Evolutionary conservation across 2,329 filamentous ascomycete genomes (phyloP).

Genomic region (Fusarium sp.): DNA sequence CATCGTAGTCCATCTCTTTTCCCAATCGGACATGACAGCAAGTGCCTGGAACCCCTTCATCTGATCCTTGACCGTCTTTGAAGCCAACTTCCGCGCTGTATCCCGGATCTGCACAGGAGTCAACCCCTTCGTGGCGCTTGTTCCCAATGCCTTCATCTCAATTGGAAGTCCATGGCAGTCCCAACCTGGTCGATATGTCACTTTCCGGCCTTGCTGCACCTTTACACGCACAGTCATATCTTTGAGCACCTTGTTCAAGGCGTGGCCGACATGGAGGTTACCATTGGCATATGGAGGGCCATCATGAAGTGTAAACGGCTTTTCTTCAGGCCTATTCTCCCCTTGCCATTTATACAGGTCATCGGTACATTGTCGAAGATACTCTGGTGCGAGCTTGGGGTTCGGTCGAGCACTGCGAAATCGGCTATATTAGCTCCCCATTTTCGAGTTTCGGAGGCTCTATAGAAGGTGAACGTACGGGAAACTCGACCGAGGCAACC

Average conservation of each 20-base stretch:
- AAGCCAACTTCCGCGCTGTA: constrained; percentile 74
- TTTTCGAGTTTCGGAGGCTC: neutral
- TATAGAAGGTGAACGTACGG: constrained; percentile 62
- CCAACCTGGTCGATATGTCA: constrained; percentile 92
- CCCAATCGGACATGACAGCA: constrained; percentile 86
- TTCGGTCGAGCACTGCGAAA: constrained; percentile 63
- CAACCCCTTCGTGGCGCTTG: constrained; percentile 57
- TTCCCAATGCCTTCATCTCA: constrained; percentile 90
- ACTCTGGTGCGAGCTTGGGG: constrained; percentile 62
- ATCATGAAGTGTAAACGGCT: constrained; percentile 88
- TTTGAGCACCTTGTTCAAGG: constrained; percentile 96
- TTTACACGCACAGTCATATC: constrained; percentile 89
- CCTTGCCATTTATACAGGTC: constrained; percentile 91
- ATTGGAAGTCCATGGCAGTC: constrained; percentile 98
- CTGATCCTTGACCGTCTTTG: constrained; percentile 76
- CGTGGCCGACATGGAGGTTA: constrained; percentile 89
- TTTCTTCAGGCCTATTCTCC: constrained; percentile 62
- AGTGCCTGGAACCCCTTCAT: constrained; percentile 79
- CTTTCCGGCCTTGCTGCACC: constrained; percentile 75
- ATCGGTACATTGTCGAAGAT: constrained; percentile 84
- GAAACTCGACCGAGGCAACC: constrained; percentile 79
- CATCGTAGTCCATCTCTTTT: constrained; percentile 82
- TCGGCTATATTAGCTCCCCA: constrained; percentile 36
- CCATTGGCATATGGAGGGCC: constrained; percentile 98
- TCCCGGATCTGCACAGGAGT: constrained; percentile 70